These are phyloP conservation scores for Suillus plorans DNA, from an alignment of 768 basidiomycete species.

Conservation along the genomic window DNA sequence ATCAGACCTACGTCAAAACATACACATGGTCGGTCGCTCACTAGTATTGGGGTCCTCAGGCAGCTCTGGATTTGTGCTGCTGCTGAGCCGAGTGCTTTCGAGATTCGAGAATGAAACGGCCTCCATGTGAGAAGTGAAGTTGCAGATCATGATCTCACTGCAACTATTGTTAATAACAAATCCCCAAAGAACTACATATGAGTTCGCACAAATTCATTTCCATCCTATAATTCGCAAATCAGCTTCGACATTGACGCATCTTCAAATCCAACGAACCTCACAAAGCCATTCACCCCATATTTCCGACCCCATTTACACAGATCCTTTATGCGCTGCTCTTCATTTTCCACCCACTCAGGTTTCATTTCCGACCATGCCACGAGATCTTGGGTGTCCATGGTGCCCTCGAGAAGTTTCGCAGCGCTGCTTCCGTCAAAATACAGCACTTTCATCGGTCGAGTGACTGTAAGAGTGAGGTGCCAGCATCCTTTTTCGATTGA, in stretches of 20 bases:
- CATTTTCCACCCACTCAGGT: conserved; percentile 15
- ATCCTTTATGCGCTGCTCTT: conserved; percentile 24
- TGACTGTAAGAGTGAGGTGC: no score
- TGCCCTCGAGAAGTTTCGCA: no score
- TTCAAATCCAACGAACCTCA: conserved; percentile 18
- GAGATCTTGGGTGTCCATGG: no score
- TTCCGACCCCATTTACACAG: conserved; percentile 35
- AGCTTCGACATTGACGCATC: neutral
- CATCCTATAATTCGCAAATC: conserved; percentile 32
- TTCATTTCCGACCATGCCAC: no score
- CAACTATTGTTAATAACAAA: neutral
- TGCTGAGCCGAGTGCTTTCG: neutral
- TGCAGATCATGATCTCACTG: conserved; percentile 50
- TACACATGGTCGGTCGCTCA: conserved; percentile 6
- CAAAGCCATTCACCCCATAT: conserved; percentile 34
- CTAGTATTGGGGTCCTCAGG: neutral
- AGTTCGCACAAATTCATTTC: conserved; percentile 47
- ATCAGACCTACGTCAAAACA: neutral
- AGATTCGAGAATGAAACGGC: conserved; percentile 40
- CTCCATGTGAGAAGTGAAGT: conserved; percentile 41
- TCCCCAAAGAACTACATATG: neutral
- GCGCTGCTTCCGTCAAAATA: no score
- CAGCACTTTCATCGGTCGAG: no score
- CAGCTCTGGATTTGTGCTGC: no score
- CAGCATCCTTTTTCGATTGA: no score